These are phyloP conservation scores for Striga asiatica DNA, from an alignment of 257 asterid species.

Conservation along the genomic window DNA sequence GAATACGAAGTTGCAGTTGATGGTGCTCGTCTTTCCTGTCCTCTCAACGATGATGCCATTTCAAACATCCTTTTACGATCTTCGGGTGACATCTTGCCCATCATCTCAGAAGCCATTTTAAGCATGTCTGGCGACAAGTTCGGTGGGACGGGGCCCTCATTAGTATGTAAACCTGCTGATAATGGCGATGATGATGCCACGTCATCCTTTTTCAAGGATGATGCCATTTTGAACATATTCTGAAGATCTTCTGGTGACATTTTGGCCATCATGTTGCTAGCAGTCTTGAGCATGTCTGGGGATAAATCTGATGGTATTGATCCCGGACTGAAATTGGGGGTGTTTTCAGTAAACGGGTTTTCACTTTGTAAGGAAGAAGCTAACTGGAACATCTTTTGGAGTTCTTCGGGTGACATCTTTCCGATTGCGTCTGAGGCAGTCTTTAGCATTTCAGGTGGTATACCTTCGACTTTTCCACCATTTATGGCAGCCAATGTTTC, in stretches of 20 bases:
- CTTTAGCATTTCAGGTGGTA: slow-evolving; percentile 83
- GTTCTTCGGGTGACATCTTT: slow-evolving; percentile 90
- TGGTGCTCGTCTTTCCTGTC: slow-evolving; percentile 32
- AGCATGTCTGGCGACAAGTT: slow-evolving; percentile 67
- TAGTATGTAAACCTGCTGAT: slow-evolving; percentile 25
- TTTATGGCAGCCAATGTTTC: slow-evolving; percentile 59
- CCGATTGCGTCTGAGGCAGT: slow-evolving; percentile 60
- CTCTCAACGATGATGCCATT: slow-evolving; percentile 66
- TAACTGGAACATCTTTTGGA: slow-evolving; percentile 56
- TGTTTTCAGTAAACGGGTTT: slow-evolving; percentile 31
- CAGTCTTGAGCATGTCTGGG: slow-evolving; percentile 83
- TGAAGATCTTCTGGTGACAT: slow-evolving; percentile 77
- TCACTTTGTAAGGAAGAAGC: slow-evolving; percentile 76
- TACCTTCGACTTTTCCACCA: slow-evolving; percentile 65
- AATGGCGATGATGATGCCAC: slow-evolving; percentile 37
- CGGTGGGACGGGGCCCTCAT: slow-evolving; percentile 42
- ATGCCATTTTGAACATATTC: slow-evolving; percentile 70
- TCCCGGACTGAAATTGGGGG: slow-evolving; percentile 40
- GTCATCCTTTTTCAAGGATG: slow-evolving; percentile 55
- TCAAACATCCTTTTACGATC: slow-evolving; percentile 66
- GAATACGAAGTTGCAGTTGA: slow-evolving; percentile 32
- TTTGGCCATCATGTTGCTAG: slow-evolving; percentile 79
- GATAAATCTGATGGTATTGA: slow-evolving; percentile 52
- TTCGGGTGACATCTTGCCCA: slow-evolving; percentile 82
- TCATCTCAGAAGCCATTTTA: slow-evolving; percentile 82